A percentile compares a stretch with the other conserved stretches of the same genome.
phyloP scores from a whole-genome alignment of 2,329 filamentous ascomycete species.

The Pseudomassariella vexata region DNA sequence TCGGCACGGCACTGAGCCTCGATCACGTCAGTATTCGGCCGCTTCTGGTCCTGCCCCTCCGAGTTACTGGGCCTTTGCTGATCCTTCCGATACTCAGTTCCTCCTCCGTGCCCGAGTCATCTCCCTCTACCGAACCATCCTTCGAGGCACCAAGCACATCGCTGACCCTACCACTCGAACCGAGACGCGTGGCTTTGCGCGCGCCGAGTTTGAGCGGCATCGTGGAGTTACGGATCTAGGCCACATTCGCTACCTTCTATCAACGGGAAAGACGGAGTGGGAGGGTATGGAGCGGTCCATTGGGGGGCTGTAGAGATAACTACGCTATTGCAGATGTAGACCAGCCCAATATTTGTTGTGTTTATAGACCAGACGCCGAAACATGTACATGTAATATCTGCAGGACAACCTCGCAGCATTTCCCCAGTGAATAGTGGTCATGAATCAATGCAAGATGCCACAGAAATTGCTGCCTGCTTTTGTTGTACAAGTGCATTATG shows the following conservation, averaged over 20 bases:
- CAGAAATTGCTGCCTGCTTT: no score
- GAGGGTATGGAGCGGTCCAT: conserved; percentile 56
- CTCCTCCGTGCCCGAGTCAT: conserved; percentile 50
- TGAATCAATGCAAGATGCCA: no score
- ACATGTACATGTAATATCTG: no score
- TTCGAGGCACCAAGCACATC: conserved; percentile 50
- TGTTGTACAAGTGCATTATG: no score
- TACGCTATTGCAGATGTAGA: neutral
- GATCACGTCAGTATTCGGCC: conserved; percentile 48
- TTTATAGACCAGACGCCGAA: no score
- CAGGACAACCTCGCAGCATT: no score
- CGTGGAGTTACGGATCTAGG: conserved; percentile 47
- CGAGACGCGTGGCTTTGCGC: conserved; percentile 52
- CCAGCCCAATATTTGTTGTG: neutral
- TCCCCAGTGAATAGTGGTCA: no score
- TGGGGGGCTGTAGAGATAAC: conserved; percentile 33
- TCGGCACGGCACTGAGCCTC: conserved; percentile 44
- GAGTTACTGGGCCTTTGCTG: neutral
- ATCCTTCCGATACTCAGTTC: no score
- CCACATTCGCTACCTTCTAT: conserved; percentile 58
- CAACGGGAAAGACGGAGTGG: conserved; percentile 62
- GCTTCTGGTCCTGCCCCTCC: neutral
- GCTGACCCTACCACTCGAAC: conserved; percentile 41
- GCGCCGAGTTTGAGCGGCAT: conserved; percentile 57
- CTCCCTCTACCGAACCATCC: conserved; percentile 51